Conservation (phyloP, 768 basidiomycete genomes). For the Boletales sp. region DNA sequence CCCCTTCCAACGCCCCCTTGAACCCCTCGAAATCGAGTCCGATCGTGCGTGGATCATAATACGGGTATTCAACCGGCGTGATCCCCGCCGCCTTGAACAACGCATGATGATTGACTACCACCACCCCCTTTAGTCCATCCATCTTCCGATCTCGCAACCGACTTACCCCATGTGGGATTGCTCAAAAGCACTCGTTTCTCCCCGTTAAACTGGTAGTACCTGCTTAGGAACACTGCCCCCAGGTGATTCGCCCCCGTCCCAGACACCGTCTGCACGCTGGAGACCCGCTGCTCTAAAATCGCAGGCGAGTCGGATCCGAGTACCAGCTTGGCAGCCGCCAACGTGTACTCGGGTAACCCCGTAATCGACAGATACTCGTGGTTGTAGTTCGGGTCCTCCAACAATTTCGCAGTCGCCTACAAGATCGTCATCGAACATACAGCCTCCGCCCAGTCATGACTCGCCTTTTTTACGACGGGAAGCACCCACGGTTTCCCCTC, state of each 20-base stretch:
- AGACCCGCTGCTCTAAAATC: constrained; percentile 65
- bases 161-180: constrained; percentile 92
- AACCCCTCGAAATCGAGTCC: constrained; percentile 79
- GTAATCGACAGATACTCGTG: constrained; percentile 93
- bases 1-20: constrained; percentile 52
- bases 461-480: constrained; percentile 85
- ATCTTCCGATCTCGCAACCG: constrained; percentile 1
- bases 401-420: constrained; percentile 69
- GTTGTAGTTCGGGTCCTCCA: constrained; percentile 71
- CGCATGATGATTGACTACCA: constrained; percentile 81
- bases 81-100: constrained; percentile 91
- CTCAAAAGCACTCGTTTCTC: constrained; percentile 77
- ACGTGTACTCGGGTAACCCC: constrained; percentile 79
- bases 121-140: background rate
- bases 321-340: constrained; percentile 78
- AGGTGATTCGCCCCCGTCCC: constrained; percentile 97
- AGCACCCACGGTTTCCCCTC: constrained; percentile 88
- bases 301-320: constrained; percentile 71
- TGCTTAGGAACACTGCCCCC: constrained; percentile 80
- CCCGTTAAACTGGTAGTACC: constrained; percentile 70
- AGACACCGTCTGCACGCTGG: constrained; percentile 89
- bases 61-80: constrained; percentile 83
- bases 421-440: constrained; percentile 2
- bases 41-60: constrained; percentile 89
- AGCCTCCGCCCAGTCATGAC: constrained; percentile 6